Evolutionary conservation across 352 stramenopile genomes (phyloP), one percentile per base, ranked within the genome.

Genomic region (Pythium periplocum): DNA sequence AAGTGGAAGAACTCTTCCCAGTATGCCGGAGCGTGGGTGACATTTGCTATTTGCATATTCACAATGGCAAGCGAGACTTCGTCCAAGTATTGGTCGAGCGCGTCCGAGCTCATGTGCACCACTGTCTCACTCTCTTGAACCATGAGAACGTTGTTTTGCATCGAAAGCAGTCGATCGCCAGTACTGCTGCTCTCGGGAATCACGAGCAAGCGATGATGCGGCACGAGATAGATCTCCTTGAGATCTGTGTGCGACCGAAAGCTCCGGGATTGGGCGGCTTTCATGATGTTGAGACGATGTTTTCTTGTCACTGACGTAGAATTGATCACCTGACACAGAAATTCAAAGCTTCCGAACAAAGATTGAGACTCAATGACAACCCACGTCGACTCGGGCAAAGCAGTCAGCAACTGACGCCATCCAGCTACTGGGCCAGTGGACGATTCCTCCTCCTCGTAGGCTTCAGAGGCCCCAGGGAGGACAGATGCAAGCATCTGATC

Each of bases 1-100:
- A 79, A 67, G 12, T 77, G 63, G n/a, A 79, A 71, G 2, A 87
- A 46, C 7, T 58, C 66, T 52, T 86, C 71, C 77, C 77, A 87
- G 30, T 69, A 33, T 26, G 30, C 30, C 0, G 11, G 34, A 44
- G 6, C 2, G 12, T 12, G 17, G 9, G 10, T 54, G 41, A 11
- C 53, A 10, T 2, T 43, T 37, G 2, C 1, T 5, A 3, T 38
- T 31, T 69, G 71, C 57, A 87, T 71, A 49, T 73, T 70, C 33
- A 84, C 41, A 50, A 87, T 50, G 7, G 64, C 69, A 5, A 86
- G 62, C 0, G 68, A 62, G 0, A 69, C 57, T 5, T 61, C 59
- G 40, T 83, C 72, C 2, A 87, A 41, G 36, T 56, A 52, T 0
- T 53, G 36, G 8, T 78, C 68, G 3, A 77, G 46, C 9, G 71